These are phyloP conservation scores for Leccinum imitatum DNA, from an alignment of 768 basidiomycete genomes.

Conservation along the genomic window DNA sequence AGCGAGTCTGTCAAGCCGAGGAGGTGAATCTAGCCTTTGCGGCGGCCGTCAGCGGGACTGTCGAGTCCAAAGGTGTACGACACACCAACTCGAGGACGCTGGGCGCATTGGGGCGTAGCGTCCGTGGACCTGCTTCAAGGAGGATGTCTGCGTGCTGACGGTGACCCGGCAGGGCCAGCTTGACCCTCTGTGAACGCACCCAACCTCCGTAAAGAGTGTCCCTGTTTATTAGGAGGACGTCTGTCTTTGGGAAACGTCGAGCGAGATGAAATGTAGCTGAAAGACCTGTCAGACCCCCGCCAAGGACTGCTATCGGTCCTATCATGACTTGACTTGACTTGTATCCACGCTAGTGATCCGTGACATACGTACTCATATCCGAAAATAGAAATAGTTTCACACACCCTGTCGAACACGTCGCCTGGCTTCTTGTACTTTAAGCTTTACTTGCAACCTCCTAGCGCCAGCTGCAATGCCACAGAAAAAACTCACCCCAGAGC, in stretches of 20 bases:
- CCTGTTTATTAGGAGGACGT: slow-evolving; percentile 71
- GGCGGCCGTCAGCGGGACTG: slow-evolving; percentile 11
- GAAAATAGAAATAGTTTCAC: slow-evolving; percentile 15
- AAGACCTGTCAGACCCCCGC: slow-evolving; percentile 81
- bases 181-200: slow-evolving; percentile 62
- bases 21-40: slow-evolving; percentile 65
- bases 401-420: slow-evolving; percentile 28
- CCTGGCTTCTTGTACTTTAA: background rate
- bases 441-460: background rate
- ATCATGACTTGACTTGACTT: slow-evolving; percentile 8
- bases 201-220: slow-evolving; percentile 77
- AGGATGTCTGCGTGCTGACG: slow-evolving; percentile 43
- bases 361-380: background rate
- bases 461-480: slow-evolving; percentile 16
- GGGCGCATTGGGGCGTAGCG: slow-evolving; percentile 73
- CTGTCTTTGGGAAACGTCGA: slow-evolving; percentile 55
- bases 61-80: slow-evolving; percentile 10
- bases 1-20: slow-evolving; percentile 60
- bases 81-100: slow-evolving; percentile 76
- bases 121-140: slow-evolving; percentile 86
- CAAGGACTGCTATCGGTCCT: slow-evolving; percentile 61
- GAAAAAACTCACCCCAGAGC: slow-evolving; percentile 17
- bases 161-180: slow-evolving; percentile 33
- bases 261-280: slow-evolving; percentile 79
- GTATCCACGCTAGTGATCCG: too few relatives aligned